Conservation (phyloP, 345 rosid species). For the Aegle marmelos region DNA sequence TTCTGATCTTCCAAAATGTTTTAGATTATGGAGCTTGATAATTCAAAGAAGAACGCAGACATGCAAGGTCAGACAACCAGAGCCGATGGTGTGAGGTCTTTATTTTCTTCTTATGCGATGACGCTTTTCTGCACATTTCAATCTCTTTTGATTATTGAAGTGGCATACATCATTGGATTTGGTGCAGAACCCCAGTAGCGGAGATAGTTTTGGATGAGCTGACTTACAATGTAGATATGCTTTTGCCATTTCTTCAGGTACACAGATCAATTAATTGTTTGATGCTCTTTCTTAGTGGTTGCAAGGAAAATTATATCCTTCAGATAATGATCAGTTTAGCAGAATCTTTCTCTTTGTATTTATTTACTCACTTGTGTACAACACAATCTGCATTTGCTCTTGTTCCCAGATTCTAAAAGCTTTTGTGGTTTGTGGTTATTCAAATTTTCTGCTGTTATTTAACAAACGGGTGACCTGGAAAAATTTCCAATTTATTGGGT, state of each 20-base stretch:
- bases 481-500: neutral
- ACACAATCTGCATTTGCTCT: neutral
- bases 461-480: neutral
- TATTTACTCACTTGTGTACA: neutral
- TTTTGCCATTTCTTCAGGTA: slow-evolving; percentile 70
- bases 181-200: slow-evolving; percentile 62
- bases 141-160: neutral
- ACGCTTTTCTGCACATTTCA: neutral
- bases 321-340: neutral
- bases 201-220: slow-evolving; percentile 75
- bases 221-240: slow-evolving; percentile 51
- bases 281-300: neutral
- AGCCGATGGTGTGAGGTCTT: slow-evolving; percentile 79
- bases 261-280: neutral
- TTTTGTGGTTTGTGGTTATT: slow-evolving; percentile 8
- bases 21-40: slow-evolving; percentile 84
- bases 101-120: slow-evolving; percentile 6
- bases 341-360: neutral
- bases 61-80: slow-evolving; percentile 50
- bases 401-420: neutral
- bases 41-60: slow-evolving; percentile 65
- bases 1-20: slow-evolving; percentile 13
- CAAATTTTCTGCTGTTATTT: neutral
- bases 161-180: slow-evolving; percentile 13
- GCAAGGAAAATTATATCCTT: neutral